Evolutionary conservation across 1,284 basidiomycete genomes (phyloP).

Genomic region (Apiotrichum gracile): DNA sequence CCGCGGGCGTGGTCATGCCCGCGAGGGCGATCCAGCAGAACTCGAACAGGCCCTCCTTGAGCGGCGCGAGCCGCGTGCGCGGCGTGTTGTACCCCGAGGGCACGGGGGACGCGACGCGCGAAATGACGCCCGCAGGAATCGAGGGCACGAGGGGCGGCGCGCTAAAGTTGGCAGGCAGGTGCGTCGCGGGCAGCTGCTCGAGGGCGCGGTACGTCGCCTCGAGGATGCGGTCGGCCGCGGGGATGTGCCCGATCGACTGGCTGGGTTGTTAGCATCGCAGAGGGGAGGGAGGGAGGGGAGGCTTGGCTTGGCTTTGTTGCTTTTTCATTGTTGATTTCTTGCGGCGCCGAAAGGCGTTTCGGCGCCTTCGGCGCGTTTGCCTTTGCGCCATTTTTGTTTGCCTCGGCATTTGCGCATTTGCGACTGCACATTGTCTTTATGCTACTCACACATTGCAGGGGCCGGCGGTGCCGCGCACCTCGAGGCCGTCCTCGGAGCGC

Average conservation of each 20-base stretch:
- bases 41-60: constrained; percentile 26
- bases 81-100: constrained; percentile 12
- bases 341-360: too few species aligned
- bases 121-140: not conserved
- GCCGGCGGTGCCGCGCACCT: constrained; percentile 36
- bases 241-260: constrained; percentile 29
- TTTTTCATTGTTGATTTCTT: too few species aligned
- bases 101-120: not conserved
- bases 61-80: constrained; percentile 12
- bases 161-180: constrained; percentile 23
- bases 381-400: too few species aligned
- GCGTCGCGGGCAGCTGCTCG: constrained; percentile 22
- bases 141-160: constrained; percentile 12
- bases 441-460: constrained; percentile 40
- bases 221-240: constrained; percentile 32
- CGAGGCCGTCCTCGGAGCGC: constrained; percentile 29
- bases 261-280: constrained; percentile 13
- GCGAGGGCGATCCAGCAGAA: constrained; percentile 41
- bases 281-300: too few species aligned
- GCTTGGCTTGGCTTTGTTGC: too few species aligned
- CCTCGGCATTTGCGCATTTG: too few species aligned
- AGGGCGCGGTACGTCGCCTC: constrained; percentile 40
- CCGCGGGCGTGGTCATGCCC: constrained; percentile 25
- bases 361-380: too few species aligned
- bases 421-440: too few species aligned